phyloP scores from a whole-genome alignment of 2,329 filamentous ascomycete genomes.

The Fusarium siculi region DNA sequence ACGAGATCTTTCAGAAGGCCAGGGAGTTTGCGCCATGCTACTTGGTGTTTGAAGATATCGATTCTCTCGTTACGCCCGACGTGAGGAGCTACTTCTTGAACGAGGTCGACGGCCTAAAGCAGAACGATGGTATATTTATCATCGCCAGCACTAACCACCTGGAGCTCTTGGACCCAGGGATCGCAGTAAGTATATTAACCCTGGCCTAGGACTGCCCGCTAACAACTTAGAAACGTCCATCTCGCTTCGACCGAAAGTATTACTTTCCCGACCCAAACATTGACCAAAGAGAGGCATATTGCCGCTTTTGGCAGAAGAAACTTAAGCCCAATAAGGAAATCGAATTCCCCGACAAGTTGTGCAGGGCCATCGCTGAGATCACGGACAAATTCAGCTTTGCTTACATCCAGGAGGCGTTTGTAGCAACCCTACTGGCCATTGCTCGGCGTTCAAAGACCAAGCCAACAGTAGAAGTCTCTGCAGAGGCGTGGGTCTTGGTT shows the following conservation, averaged over 20 bases:
- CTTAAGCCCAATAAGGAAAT: not conserved
- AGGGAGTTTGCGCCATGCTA: not conserved
- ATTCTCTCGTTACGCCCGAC: not conserved
- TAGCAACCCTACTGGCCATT: not conserved
- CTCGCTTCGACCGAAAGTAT: not conserved
- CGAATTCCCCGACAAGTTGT: not conserved
- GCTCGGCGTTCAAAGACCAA: not conserved
- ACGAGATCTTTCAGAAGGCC: not conserved
- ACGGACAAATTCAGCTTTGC: not conserved
- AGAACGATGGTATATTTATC: not conserved
- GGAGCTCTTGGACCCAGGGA: not conserved
- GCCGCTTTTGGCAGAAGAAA: not conserved
- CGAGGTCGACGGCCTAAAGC: not conserved
- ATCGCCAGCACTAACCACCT: not conserved
- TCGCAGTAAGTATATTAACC: not conserved
- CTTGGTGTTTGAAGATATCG: not conserved
- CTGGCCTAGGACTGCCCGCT: rapidly evolving
- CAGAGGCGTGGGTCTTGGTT: not conserved
- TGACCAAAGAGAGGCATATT: not conserved
- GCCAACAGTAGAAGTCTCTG: rapidly evolving
- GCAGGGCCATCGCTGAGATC: not conserved
- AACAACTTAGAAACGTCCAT: not conserved
- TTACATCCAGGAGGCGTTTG: not conserved
- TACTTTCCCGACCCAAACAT: not conserved
- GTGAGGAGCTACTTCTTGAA: not conserved